These are phyloP conservation scores for Botrytis paeoniae DNA, from an alignment of 2,329 filamentous ascomycete genomes.

Conservation along the genomic window DNA sequence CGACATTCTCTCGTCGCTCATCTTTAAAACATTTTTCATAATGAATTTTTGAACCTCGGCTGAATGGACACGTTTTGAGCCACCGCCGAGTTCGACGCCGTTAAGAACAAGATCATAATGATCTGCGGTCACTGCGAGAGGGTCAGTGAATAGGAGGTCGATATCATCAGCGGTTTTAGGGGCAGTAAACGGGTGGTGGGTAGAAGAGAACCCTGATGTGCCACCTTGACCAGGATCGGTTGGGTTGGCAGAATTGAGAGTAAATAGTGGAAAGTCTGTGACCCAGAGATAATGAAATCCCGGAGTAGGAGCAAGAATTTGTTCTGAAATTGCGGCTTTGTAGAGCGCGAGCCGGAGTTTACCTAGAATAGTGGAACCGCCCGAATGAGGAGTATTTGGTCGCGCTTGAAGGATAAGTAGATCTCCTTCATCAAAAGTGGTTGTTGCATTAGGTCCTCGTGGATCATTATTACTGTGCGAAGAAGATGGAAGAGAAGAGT, in stretches of 20 bases:
- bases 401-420: slow-evolving; percentile 80
- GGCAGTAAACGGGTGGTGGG: slow-evolving; percentile 94
- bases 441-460: slow-evolving; percentile 34
- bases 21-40: slow-evolving; percentile 74
- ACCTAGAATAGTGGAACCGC: slow-evolving; percentile 62
- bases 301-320: slow-evolving; percentile 29
- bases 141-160: slow-evolving; percentile 68
- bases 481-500: slow-evolving; percentile 24
- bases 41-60: slow-evolving; percentile 80
- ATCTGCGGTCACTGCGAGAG: slow-evolving; percentile 71
- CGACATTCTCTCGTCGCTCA: slow-evolving; percentile 24
- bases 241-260: slow-evolving; percentile 54
- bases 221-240: slow-evolving; percentile 67
- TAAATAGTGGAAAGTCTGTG: slow-evolving; percentile 88
- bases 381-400: slow-evolving; percentile 57
- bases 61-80: slow-evolving; percentile 87
- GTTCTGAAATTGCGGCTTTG: slow-evolving; percentile 32
- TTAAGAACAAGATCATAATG: slow-evolving; percentile 97
- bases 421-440: slow-evolving; percentile 61
- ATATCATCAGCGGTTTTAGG: slow-evolving; percentile 71
- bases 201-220: slow-evolving; percentile 74
- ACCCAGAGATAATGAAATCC: slow-evolving; percentile 76
- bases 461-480: background rate
- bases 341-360: slow-evolving; percentile 35
- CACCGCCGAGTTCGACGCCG: slow-evolving; percentile 89